Conservation (phyloP, 1,284 basidiomycete genomes). For the Malassezia sympodialis region DNA sequence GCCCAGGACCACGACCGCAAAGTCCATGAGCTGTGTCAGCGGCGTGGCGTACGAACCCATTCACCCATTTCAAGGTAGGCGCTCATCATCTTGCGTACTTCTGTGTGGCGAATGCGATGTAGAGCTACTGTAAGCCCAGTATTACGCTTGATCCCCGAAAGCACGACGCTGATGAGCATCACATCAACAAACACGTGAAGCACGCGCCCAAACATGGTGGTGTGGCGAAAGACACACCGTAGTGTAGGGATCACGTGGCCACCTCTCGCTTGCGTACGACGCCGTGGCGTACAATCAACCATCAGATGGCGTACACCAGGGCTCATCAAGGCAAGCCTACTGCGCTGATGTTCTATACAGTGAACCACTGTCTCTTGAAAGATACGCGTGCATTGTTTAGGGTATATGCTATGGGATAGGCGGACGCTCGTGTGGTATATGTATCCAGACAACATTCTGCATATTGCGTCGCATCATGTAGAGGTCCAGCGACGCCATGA, state of each 20-base stretch:
- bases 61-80: slow-evolving; percentile 45
- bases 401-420: background rate
- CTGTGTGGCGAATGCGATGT: slow-evolving; percentile 34
- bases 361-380: too few relatives aligned
- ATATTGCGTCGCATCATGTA: background rate
- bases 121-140: slow-evolving; percentile 41
- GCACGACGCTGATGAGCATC: slow-evolving; percentile 38
- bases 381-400: background rate
- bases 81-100: slow-evolving; percentile 37
- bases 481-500: slow-evolving; percentile 14
- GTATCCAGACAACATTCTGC: background rate
- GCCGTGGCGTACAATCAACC: background rate
- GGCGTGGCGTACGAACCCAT: slow-evolving; percentile 32
- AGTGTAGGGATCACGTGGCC: background rate
- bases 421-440: background rate
- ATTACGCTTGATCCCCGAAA: slow-evolving; percentile 43
- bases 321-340: too few relatives aligned
- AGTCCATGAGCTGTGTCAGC: slow-evolving; percentile 33
- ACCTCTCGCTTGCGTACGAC: background rate
- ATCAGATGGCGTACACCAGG: too few relatives aligned
- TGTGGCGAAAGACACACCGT: background rate
- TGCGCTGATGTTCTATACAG: too few relatives aligned
- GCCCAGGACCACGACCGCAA: slow-evolving; percentile 40
- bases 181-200: slow-evolving; percentile 42
- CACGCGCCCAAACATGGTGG: slow-evolving; percentile 40